phyloP scores from a whole-genome alignment of 108 stramenopile genomes.

The Chaetoceros muelleri region DNA sequence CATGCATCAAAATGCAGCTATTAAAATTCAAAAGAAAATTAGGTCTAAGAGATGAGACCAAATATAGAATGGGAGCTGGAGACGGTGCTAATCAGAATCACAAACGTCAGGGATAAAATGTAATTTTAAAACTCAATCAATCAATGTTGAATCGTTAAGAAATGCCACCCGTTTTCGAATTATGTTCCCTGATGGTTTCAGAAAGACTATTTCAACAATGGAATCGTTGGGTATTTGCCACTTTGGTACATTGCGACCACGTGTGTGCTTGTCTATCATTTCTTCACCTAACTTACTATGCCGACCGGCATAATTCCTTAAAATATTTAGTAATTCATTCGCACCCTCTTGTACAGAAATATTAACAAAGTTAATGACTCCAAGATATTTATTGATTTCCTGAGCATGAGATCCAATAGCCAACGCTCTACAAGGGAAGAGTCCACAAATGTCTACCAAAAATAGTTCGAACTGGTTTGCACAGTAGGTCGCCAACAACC shows the following conservation, averaged over 20 bases:
- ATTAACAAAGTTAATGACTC: background rate
- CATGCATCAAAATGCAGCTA: too few relatives aligned
- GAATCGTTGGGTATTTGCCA: background rate
- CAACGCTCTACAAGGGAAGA: background rate
- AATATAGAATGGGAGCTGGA: background rate
- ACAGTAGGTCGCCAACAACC: background rate
- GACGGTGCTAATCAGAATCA: background rate
- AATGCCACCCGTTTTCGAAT: too few relatives aligned
- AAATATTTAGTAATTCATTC: background rate
- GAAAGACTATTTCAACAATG: background rate
- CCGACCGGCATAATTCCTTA: background rate
- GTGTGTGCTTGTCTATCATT: background rate
- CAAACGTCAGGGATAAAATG: background rate
- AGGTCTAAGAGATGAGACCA: background rate
- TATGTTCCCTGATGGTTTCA: background rate
- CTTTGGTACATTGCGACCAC: background rate
- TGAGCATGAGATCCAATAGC: background rate
- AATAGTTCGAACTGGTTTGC: background rate
- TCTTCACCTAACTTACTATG: background rate
- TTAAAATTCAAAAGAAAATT: background rate
- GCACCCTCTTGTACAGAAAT: background rate
- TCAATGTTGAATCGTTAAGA: too few relatives aligned
- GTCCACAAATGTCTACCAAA: background rate
- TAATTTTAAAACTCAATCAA: too few relatives aligned
- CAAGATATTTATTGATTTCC: background rate